Conservation (phyloP, 257 asterid genomes). For the Hygrophila difformis region DNA sequence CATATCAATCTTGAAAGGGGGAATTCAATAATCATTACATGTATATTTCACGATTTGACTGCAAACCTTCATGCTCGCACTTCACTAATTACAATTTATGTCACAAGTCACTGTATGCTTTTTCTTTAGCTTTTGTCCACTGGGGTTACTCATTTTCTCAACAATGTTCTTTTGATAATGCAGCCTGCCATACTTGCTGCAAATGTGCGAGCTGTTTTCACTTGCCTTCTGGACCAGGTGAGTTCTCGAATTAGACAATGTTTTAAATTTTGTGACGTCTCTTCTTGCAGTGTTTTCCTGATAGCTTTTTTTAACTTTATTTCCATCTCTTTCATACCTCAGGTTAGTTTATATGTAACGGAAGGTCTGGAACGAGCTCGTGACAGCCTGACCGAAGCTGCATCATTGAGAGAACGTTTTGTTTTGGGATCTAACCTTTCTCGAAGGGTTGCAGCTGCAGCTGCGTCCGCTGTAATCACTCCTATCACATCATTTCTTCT, state of each 20-base stretch:
- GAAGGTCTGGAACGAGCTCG: conserved; percentile 98
- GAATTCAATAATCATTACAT: too few species aligned
- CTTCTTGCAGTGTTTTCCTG: conserved; percentile 13
- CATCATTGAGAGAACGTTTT: conserved; percentile 90
- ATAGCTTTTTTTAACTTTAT: conserved; percentile 4
- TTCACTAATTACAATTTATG: too few species aligned
- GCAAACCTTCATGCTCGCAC: too few species aligned
- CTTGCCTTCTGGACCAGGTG: conserved; percentile 94
- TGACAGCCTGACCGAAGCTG: conserved; percentile 90
- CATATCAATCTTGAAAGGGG: too few species aligned
- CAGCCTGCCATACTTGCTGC: conserved; percentile 92
- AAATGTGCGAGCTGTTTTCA: conserved; percentile 78
- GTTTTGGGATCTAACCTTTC: conserved; percentile 77
- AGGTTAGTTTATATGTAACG: conserved; percentile 70
- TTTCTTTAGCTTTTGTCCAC: too few species aligned
- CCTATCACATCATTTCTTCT: conserved; percentile 13
- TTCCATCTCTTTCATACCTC: conserved; percentile 20
- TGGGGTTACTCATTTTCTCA: too few species aligned
- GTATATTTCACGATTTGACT: too few species aligned
- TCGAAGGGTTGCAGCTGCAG: conserved; percentile 96
- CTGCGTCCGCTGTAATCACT: conserved; percentile 86
- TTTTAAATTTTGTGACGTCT: conserved; percentile 16
- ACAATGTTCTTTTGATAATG: conserved; percentile 22
- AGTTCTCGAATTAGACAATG: conserved; percentile 8
- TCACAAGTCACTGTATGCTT: too few species aligned